Evolutionary conservation across 2,329 filamentous ascomycete genomes (phyloP).

Genomic region (Aspergillus clavatus): DNA sequence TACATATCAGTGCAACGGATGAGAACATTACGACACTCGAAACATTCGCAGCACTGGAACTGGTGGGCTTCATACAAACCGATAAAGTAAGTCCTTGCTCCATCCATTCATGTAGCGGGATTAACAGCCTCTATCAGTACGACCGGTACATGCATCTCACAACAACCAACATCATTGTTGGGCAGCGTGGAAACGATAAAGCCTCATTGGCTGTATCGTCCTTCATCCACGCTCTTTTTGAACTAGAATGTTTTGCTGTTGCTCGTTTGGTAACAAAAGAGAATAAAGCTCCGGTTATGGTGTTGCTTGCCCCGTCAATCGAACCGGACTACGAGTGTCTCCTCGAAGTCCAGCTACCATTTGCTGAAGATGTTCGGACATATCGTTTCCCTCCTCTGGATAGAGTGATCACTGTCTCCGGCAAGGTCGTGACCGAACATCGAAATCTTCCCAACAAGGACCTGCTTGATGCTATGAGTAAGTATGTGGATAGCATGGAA

Average conservation of each 20-base stretch:
- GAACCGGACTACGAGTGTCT: conserved; percentile 78
- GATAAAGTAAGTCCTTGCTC: conserved; percentile 53
- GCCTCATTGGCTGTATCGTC: conserved; percentile 82
- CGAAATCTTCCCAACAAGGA: conserved; percentile 73
- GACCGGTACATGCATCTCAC: conserved; percentile 83
- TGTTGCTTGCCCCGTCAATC: conserved; percentile 75
- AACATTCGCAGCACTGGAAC: conserved; percentile 67
- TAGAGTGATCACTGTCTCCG: conserved; percentile 79
- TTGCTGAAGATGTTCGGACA: conserved; percentile 83
- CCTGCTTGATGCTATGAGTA: conserved; percentile 75
- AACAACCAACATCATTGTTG: conserved; percentile 70
- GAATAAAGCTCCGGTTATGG: conserved; percentile 67
- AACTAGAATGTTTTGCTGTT: conserved; percentile 79
- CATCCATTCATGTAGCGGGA: conserved; percentile 1
- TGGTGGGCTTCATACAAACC: conserved; percentile 78
- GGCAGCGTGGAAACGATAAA: conserved; percentile 72
- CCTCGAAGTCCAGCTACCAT: conserved; percentile 84
- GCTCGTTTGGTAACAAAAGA: conserved; percentile 83
- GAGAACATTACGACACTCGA: conserved; percentile 84
- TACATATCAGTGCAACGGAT: conserved; percentile 82
- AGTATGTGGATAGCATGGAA: conserved; percentile 92
- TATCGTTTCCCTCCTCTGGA: conserved; percentile 91
- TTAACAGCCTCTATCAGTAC: conserved; percentile 49
- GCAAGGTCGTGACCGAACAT: conserved; percentile 73
- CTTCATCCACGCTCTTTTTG: conserved; percentile 78